phyloP scores from a whole-genome alignment of 2,329 filamentous ascomycete genomes.

The Cladosporium halotolerans region DNA sequence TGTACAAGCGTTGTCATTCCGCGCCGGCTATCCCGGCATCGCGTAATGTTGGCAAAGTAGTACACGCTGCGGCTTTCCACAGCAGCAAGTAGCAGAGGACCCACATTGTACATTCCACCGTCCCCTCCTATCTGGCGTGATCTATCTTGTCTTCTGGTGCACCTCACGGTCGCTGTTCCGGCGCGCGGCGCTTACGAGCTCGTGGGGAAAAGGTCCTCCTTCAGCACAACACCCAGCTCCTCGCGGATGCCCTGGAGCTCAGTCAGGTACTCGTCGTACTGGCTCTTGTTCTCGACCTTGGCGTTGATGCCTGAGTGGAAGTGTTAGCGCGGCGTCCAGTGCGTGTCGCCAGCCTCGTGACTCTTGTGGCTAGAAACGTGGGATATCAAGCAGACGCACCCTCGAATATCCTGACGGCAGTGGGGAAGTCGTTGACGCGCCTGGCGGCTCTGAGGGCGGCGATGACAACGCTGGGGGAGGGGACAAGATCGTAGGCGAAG shows the following conservation, averaged over 20 bases:
- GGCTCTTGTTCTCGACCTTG: conserved; percentile 97
- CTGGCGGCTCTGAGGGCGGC: conserved; percentile 90
- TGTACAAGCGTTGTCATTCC: conserved; percentile 12
- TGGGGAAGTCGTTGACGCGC: conserved; percentile 97
- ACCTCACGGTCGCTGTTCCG: neutral
- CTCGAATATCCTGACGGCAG: conserved; percentile 96
- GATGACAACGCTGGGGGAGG: conserved; percentile 81
- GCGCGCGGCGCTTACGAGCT: neutral
- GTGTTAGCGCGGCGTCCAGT: neutral
- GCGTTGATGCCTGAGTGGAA: conserved; percentile 75
- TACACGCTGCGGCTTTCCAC: conserved; percentile 2
- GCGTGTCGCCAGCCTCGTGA: neutral
- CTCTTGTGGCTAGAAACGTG: neutral
- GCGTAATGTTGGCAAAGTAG: conserved; percentile 1
- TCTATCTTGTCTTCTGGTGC: conserved; percentile 8
- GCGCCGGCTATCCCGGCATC: neutral
- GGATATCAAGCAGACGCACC: conserved; percentile 51
- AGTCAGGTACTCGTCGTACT: conserved; percentile 94
- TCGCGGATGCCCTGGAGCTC: conserved; percentile 89
- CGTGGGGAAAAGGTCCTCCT: conserved; percentile 81
- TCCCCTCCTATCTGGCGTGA: conserved; percentile 5
- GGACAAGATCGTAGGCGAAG: conserved; percentile 99
- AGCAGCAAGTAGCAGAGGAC: neutral
- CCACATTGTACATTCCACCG: conserved; percentile 10
- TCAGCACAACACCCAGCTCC: conserved; percentile 85